Conservation (phyloP, 2,329 filamentous ascomycete genomes). For the Microcera coccophila region DNA sequence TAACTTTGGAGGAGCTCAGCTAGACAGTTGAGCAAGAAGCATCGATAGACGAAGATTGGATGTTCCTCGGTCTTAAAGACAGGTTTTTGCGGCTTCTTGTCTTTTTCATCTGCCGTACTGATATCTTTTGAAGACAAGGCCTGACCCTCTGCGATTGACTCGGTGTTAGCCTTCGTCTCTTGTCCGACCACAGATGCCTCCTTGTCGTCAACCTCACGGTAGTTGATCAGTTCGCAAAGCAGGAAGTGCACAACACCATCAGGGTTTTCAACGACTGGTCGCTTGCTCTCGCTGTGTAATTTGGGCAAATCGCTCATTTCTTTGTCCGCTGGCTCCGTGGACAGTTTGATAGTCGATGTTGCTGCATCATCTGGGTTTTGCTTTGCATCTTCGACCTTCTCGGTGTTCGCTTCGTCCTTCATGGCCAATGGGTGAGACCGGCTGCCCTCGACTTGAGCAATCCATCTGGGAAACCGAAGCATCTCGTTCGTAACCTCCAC, state of each 20-base stretch:
- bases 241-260: slow-evolving; percentile 95
- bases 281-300: slow-evolving; percentile 62
- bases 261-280: slow-evolving; percentile 83
- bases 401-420: slow-evolving; percentile 34
- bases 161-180: slow-evolving; percentile 36
- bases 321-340: slow-evolving; percentile 57
- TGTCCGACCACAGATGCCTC: slow-evolving; percentile 49
- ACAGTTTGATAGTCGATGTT: slow-evolving; percentile 51
- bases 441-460: slow-evolving; percentile 31
- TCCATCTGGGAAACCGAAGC: slow-evolving; percentile 67
- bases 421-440: slow-evolving; percentile 38
- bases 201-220: slow-evolving; percentile 88
- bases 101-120: slow-evolving; percentile 40
- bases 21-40: slow-evolving; percentile 88
- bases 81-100: slow-evolving; percentile 65
- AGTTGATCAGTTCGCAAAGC: slow-evolving; percentile 85
- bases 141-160: slow-evolving; percentile 25
- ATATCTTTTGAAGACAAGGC: slow-evolving; percentile 31
- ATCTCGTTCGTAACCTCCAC: slow-evolving; percentile 84
- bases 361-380: slow-evolving; percentile 11
- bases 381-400: slow-evolving; percentile 14
- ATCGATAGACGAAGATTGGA: slow-evolving; percentile 93
- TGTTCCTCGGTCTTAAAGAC: slow-evolving; percentile 89
- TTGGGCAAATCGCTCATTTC: slow-evolving; percentile 64
- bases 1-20: slow-evolving; percentile 89